Evolutionary conservation across 306 rosid species (phyloP), one percentile per base, ranked within the genome.

Genomic region (Lithocarpus polystachyus): DNA sequence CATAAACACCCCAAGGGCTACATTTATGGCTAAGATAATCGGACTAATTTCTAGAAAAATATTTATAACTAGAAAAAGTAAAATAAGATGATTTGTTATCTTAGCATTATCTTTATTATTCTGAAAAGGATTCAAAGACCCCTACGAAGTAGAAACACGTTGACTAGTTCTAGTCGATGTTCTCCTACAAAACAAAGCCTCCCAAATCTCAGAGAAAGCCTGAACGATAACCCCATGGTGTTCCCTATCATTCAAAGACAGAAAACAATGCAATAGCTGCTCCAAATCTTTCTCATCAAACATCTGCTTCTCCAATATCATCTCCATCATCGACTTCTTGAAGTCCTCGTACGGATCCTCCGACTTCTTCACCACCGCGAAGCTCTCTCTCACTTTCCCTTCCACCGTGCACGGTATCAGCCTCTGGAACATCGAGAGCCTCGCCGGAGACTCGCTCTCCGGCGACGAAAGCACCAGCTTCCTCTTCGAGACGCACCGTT

Each of bases 301-400:
- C 87, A 89, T 86, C 78, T 89, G 79, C 79, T 89, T 89, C 87
- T 89, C 92, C 82, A 86, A 31, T 55, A 89, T 84, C 92, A 89
- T 89, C 81, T 89, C 92, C 87, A 84, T 80, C 92, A 89, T 86
- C 62, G 92, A 89, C 43, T 87, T 84, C 86, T 84, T 89, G 78
- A 89, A 89, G 55, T 89, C 92, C 65, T 82, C 88, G 74, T 77
- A 84, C 29, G 92, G 92, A 76, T 89, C 87, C 80, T 80, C 82
- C 75, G 92, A 89, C 68, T 83, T 89, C 86, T 89, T 89, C 82
- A 89, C 86, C 82, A 89, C 90, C 22, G 90, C 92, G 33, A 79
- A 89, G 67, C 90, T 89, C 80, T 89, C 92, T 51, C 90, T 80
- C 33, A 86, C 83, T 20, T 88, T 89, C 59, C 90, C 92, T 5